phyloP scores from a whole-genome alignment of 192 early-diverging fungal genomes.

The Coemansia sp. region DNA sequence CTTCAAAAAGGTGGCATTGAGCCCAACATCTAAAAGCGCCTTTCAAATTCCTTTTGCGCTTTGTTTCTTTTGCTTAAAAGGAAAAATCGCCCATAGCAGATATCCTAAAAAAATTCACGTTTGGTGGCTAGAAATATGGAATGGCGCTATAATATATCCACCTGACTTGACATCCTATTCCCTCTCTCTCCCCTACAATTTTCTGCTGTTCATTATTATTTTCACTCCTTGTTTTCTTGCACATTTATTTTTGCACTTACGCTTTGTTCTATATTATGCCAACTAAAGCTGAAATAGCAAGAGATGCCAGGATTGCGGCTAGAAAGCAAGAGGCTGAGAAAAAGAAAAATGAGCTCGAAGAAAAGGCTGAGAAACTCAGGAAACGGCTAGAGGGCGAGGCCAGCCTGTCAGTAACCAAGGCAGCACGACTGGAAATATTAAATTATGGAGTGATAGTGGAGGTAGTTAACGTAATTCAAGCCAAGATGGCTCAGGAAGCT shows the following conservation, averaged over 20 bases:
- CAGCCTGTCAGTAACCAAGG: background rate
- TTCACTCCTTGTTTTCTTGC: background rate
- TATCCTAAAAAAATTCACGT: no score
- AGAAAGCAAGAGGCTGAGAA: no score
- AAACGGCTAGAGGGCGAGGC: background rate
- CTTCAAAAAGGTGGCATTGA: no score
- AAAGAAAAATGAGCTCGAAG: background rate
- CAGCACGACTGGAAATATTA: background rate
- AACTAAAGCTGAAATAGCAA: background rate
- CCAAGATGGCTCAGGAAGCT: background rate
- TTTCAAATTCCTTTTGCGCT: background rate
- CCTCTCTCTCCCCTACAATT: background rate
- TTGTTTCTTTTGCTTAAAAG: no score
- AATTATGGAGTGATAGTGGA: background rate
- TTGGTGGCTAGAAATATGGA: background rate
- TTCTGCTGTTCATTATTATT: background rate
- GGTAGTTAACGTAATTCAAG: background rate
- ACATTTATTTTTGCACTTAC: background rate
- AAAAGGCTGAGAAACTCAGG: background rate
- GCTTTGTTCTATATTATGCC: background rate
- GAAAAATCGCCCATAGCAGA: no score
- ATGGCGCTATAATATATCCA: no score
- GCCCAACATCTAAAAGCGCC: no score
- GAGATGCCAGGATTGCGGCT: background rate
- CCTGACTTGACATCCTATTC: no score